phyloP scores from a whole-genome alignment of 257 asterid genomes.

The Solanum sitiens region DNA sequence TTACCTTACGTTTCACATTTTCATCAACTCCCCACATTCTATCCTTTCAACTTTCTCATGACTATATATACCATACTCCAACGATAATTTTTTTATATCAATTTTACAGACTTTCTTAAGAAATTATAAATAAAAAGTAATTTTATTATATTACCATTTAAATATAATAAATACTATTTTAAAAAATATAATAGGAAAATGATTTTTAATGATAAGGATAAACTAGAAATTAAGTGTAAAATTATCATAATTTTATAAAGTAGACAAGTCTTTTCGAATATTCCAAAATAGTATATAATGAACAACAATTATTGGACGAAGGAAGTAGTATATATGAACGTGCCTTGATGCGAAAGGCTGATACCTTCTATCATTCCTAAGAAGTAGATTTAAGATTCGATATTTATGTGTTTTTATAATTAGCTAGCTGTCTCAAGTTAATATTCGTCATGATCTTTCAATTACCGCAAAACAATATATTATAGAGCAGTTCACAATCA shows the following conservation, averaged over 20 bases:
- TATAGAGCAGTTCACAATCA: neutral
- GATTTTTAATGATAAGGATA: no score
- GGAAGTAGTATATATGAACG: neutral
- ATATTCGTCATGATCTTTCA: neutral
- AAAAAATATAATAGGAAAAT: no score
- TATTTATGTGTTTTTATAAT: neutral
- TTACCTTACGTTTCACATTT: neutral
- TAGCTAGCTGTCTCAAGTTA: neutral
- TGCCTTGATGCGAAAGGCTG: neutral
- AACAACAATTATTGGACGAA: no score
- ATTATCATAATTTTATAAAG: no score
- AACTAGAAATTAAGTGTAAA: no score
- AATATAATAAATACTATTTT: no score
- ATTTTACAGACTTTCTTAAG: no score
- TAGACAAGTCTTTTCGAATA: no score
- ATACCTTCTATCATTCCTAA: neutral
- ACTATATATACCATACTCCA: no score
- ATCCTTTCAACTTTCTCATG: neutral
- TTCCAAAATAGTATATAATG: no score
- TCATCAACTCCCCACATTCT: neutral
- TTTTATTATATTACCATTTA: no score
- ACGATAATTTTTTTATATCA: rapidly evolving
- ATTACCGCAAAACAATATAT: neutral
- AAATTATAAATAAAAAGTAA: no score
- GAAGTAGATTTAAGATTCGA: neutral